Evolutionary conservation across 768 basidiomycete species (phyloP), one percentile per base, ranked within the genome.

Genomic region (Hypholoma sublateritium): DNA sequence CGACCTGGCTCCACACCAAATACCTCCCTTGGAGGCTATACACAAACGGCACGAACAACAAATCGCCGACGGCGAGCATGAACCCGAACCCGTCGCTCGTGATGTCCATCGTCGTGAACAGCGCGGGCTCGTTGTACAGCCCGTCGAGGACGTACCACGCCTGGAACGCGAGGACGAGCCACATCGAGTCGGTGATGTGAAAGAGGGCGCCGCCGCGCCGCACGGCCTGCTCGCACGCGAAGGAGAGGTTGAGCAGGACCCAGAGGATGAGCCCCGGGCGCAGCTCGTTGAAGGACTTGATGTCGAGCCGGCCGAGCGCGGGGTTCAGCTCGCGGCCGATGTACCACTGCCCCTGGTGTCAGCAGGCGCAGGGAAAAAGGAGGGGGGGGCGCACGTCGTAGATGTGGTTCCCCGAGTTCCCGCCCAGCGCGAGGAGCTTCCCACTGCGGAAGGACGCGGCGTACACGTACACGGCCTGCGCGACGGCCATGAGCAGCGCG

Each of bases 21-120:
- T 91, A 99, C 50, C 95, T 89, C 1, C 95, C 92, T 74, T 98
- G 95, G 13, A 98, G 84, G 28, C 86, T 86, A 74, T 98, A 99
- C 14, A 86, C 87, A 73, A 98, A 96, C 11, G 96, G 96, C 11
- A 99, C 92, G 90, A 93, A 98, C 17, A 86, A 73, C 25, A 98
- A 82, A 67, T 98, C 94, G 41, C 97, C 96, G 46, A 96, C 82
- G 4, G 93, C 74, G 25, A 99, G 88, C 97, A 99, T 99, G 81
- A 95, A 98, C 6, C 97, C 97, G 66, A 98, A 98, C 11, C 97
- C 97, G 65, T 99, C 97, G 11, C 91, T 91, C 3, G 89, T 95
- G 67, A 99, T 95, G 67, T 99, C 97, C 92, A 99, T 99, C 3
- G 90, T 94, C 1, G 93, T 95, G 56, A 98, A 80, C 61, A 99